Evolutionary conservation across 306 rosid genomes (phyloP).

Genomic region (Rosa persica): DNA sequence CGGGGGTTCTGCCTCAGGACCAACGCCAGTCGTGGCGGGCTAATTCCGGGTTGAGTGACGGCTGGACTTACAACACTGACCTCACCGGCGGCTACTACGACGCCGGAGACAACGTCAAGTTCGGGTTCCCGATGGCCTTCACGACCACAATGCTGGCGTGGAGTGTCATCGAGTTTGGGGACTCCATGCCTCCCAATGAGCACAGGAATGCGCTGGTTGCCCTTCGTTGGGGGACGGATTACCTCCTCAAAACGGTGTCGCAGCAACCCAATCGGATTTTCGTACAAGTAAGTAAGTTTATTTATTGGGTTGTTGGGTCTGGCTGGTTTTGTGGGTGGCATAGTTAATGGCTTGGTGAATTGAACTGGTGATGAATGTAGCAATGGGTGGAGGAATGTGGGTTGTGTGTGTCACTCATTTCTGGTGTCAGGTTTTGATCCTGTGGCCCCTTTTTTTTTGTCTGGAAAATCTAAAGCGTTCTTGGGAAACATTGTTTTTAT

Average conservation of each 20-base stretch:
- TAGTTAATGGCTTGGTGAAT: not conserved
- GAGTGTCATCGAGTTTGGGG: conserved; percentile 92
- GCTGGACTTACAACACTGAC: conserved; percentile 66
- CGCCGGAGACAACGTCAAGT: conserved; percentile 92
- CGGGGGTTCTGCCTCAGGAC: conserved; percentile 67
- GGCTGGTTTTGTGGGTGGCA: conserved; percentile 5
- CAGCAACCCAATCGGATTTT: conserved; percentile 80
- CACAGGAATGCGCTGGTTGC: conserved; percentile 58
- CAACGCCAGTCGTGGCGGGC: conserved; percentile 68
- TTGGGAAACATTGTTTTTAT: not conserved
- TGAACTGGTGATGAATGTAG: not conserved
- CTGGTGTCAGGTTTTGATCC: not conserved
- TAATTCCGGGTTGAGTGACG: conserved; percentile 71
- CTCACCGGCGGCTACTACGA: conserved; percentile 92
- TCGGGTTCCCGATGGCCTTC: conserved; percentile 92
- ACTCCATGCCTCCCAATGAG: conserved; percentile 69
- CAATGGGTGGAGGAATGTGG: too few species aligned
- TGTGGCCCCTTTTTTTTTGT: not conserved
- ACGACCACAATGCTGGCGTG: conserved; percentile 90
- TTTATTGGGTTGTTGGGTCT: not conserved
- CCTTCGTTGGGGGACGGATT: conserved; percentile 85
- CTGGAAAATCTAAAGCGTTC: not conserved
- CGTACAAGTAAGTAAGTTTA: conserved; percentile 54
- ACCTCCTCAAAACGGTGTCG: conserved; percentile 74
- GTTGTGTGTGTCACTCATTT: not conserved